Conservation (phyloP, 257 asterid species). For the Solanum commersonii region DNA sequence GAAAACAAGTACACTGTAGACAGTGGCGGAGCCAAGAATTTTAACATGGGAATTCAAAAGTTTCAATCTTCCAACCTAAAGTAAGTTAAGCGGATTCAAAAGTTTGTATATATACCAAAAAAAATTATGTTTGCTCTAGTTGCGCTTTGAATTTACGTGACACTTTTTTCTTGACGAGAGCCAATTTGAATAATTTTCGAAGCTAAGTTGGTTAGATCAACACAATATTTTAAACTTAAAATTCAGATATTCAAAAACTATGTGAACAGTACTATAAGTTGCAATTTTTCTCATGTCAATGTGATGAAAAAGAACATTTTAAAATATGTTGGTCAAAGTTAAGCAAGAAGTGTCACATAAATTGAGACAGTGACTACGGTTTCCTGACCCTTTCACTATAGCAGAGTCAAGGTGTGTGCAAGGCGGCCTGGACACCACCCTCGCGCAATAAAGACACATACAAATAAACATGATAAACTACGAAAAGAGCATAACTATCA, state of each 20-base stretch:
- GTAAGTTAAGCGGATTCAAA: not conserved
- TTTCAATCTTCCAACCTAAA: not conserved
- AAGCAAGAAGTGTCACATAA: not conserved
- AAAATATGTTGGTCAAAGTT: slow-evolving; percentile 22
- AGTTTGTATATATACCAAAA: not conserved
- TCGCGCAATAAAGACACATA: not conserved
- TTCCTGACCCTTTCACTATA: not conserved
- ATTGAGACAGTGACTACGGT: not conserved
- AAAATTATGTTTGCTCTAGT: not conserved
- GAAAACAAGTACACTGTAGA: not conserved
- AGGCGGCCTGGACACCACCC: not conserved
- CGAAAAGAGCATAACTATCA: not conserved
- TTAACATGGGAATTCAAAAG: not conserved
- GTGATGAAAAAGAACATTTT: slow-evolving; percentile 20
- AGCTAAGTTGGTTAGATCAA: not conserved
- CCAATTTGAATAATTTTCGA: not conserved
- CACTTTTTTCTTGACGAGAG: not conserved
- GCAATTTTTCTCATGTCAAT: not conserved
- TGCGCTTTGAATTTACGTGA: not conserved
- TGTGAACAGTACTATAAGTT: not conserved
- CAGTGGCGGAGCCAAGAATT: not conserved
- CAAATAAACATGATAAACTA: not conserved
- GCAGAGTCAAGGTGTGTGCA: not conserved
- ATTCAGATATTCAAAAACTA: not conserved
- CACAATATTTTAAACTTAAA: not conserved